Evolutionary conservation across 176 grass and related monocot genomes (phyloP).

Genomic region (Neostapfia colusana): DNA sequence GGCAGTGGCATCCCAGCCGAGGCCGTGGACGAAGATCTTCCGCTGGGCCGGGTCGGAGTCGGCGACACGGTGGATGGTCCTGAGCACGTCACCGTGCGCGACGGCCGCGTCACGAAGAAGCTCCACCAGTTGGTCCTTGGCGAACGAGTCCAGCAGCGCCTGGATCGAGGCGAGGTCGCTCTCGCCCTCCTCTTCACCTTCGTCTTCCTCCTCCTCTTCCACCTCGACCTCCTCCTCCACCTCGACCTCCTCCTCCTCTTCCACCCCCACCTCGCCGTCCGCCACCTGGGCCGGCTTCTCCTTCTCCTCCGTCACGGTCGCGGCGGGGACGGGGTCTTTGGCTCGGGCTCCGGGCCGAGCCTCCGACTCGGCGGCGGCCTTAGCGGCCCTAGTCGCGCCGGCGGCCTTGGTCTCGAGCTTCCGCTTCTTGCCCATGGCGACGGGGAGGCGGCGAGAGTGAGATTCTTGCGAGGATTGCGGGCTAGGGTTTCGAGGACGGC

Average conservation of each 20-base stretch:
- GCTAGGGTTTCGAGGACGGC: constrained; percentile 59
- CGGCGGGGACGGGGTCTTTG: background rate
- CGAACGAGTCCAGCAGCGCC: constrained; percentile 69
- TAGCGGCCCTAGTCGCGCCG: background rate
- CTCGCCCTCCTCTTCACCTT: constrained; percentile 45
- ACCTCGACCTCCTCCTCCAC: constrained; percentile 25
- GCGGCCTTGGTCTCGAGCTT: constrained; percentile 54
- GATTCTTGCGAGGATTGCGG: background rate
- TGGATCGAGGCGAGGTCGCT: constrained; percentile 64
- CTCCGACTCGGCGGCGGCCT: background rate
- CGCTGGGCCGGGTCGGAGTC: constrained; percentile 79
- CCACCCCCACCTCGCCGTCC: constrained; percentile 23
- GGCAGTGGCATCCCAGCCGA: constrained; percentile 81
- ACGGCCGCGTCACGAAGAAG: constrained; percentile 73
- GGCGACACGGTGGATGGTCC: constrained; percentile 49
- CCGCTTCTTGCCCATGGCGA: constrained; percentile 89
- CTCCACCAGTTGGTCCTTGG: constrained; percentile 91
- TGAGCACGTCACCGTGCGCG: constrained; percentile 59
- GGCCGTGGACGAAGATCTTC: constrained; percentile 94
- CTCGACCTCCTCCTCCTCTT: constrained; percentile 40
- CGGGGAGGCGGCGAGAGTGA: background rate
- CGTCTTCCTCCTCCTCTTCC: background rate
- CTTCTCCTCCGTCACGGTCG: constrained; percentile 15
- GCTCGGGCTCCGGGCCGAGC: constrained; percentile 9
- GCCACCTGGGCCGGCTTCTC: no score